A percentile compares a stretch with the other conserved stretches of the same genome.
These are phyloP conservation scores for Cordyceps tenuipes DNA, from an alignment of 2,329 filamentous ascomycete genomes.

Conservation along the genomic window DNA sequence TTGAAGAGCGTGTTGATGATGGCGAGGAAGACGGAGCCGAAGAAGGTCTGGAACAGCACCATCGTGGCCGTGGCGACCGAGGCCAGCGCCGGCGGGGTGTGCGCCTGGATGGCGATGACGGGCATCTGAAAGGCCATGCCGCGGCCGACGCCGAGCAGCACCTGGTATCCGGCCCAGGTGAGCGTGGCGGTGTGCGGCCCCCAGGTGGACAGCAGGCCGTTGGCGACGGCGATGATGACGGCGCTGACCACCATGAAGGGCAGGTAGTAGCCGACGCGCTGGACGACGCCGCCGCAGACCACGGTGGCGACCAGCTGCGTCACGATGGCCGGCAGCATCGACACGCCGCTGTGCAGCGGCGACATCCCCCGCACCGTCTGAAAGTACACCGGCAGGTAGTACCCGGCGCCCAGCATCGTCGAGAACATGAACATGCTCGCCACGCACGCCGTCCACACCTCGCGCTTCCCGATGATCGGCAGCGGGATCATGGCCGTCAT, in stretches of 20 bases:
- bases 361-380: conserved; percentile 34
- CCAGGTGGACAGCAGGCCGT: conserved; percentile 35
- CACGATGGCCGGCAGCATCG: conserved; percentile 22
- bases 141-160: conserved; percentile 35
- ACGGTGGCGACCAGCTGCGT: conserved; percentile 19
- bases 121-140: conserved; percentile 37
- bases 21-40: conserved; percentile 39
- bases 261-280: conserved; percentile 33
- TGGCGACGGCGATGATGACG: conserved; percentile 24
- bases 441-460: conserved; percentile 33
- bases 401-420: conserved; percentile 35
- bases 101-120: conserved; percentile 23
- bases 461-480: conserved; percentile 33
- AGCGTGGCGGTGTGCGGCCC: conserved; percentile 24
- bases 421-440: conserved; percentile 36
- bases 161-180: conserved; percentile 38
- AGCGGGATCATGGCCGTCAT: conserved; percentile 42
- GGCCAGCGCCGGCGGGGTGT: conserved; percentile 17
- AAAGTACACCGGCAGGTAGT: conserved; percentile 45
- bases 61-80: conserved; percentile 23
- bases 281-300: conserved; percentile 18
- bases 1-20: conserved; percentile 23
- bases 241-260: conserved; percentile 31
- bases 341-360: conserved; percentile 22
- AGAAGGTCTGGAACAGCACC: conserved; percentile 34